Percentiles rank a stretch among this genome's conserved stretches.
These are phyloP conservation scores for Cornus controversa DNA, from an alignment of 148 eudicot species.

Conservation along the genomic window DNA sequence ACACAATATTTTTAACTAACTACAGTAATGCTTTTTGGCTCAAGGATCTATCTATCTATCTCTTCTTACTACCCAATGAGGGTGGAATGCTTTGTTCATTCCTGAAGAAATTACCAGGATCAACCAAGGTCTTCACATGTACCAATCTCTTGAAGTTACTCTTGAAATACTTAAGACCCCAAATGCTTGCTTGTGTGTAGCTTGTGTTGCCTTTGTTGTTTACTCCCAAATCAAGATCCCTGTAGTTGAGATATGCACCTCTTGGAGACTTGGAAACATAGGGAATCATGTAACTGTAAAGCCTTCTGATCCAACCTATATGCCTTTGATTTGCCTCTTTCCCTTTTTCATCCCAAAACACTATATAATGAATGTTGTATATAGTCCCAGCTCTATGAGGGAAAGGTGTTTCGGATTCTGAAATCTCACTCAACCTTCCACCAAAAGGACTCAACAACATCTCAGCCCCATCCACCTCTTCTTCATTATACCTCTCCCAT, in stretches of 20 bases:
- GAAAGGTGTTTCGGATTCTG: constrained; percentile 7
- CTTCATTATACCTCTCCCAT: constrained; percentile 7
- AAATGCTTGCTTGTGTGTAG: no score
- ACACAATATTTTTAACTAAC: no score
- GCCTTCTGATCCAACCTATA: no score
- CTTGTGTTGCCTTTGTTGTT: no score
- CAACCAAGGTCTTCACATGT: neutral
- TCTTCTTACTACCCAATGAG: neutral
- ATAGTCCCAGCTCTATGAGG: constrained; percentile 16
- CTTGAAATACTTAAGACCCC: no score
- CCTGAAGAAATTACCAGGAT: neutral
- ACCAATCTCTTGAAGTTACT: neutral
- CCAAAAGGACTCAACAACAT: constrained; percentile 19
- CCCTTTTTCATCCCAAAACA: constrained; percentile 14
- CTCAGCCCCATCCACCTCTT: neutral
- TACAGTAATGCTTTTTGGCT: no score
- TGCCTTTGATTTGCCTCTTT: no score
- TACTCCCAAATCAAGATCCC: no score
- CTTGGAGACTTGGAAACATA: no score
- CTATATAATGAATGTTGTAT: constrained; percentile 14
- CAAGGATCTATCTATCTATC: neutral
- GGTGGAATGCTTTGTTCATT: neutral
- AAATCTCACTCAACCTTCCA: constrained; percentile 10
- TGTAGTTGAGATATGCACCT: no score
- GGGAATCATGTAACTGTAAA: no score